Evolutionary conservation across 345 rosid species (phyloP).

Genomic region (Passiflora organensis): DNA sequence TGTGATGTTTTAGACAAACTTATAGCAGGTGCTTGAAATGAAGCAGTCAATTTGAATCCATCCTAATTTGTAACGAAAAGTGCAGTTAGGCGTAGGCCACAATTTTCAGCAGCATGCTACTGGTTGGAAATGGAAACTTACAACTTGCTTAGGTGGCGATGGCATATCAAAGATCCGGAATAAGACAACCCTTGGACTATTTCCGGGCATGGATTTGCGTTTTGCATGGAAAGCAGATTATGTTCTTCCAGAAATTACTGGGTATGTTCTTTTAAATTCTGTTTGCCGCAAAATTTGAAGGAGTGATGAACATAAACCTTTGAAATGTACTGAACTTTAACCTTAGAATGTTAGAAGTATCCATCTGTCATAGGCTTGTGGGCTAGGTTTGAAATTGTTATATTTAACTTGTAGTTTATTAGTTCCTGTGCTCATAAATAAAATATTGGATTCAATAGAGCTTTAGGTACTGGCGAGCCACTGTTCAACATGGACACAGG

Average conservation of each 20-base stretch:
- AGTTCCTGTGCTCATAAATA: constrained; percentile 9
- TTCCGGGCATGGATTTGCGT: constrained; percentile 78
- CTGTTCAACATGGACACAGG: constrained; percentile 84
- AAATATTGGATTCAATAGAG: constrained; percentile 44
- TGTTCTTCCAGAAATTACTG: constrained; percentile 77
- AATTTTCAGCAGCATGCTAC: constrained; percentile 69
- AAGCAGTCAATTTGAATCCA: not conserved
- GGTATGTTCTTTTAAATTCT: constrained; percentile 43
- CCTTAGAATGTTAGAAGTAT: too few relatives aligned
- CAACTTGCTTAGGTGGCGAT: constrained; percentile 81
- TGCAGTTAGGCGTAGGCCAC: constrained; percentile 80
- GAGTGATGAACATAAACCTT: not conserved
- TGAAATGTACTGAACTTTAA: too few relatives aligned
- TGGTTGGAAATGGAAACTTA: constrained; percentile 92
- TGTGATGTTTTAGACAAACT: too few relatives aligned
- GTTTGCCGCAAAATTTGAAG: not conserved
- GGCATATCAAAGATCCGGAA: constrained; percentile 72
- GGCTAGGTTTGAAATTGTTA: too few relatives aligned
- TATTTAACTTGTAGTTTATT: not conserved
- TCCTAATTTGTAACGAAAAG: constrained; percentile 1
- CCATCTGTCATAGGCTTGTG: too few relatives aligned
- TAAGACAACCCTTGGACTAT: constrained; percentile 71
- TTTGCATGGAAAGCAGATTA: constrained; percentile 93
- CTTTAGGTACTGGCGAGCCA: constrained; percentile 68
- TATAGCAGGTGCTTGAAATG: constrained; percentile 2